These are phyloP conservation scores for Solanum appendiculatum DNA, from an alignment of 257 asterid species.

Conservation along the genomic window DNA sequence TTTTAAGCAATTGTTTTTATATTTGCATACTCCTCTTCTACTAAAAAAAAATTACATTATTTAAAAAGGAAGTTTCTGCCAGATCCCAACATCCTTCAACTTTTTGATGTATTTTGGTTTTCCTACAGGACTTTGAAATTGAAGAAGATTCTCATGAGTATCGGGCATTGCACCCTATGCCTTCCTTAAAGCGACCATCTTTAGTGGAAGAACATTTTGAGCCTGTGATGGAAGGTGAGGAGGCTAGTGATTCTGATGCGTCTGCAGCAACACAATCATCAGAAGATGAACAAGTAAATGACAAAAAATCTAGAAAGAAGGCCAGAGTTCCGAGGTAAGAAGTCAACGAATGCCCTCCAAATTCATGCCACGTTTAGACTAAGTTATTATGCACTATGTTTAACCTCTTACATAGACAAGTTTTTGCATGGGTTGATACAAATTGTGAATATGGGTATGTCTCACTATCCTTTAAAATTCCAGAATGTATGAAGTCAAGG, in stretches of 20 bases:
- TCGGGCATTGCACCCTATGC: constrained; percentile 65
- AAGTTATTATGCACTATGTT: not conserved
- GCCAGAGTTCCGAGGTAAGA: constrained; percentile 55
- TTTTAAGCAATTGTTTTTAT: not conserved
- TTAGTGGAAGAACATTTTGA: constrained; percentile 83
- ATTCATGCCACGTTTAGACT: not conserved
- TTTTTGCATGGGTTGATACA: not conserved
- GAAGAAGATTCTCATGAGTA: constrained; percentile 67
- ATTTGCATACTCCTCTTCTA: not conserved
- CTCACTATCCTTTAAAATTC: not conserved
- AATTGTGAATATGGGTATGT: not conserved
- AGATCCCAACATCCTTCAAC: not conserved
- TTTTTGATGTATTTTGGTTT: not conserved
- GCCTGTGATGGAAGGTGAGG: constrained; percentile 48
- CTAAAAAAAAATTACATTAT: not conserved
- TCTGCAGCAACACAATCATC: constrained; percentile 28
- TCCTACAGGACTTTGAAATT: constrained; percentile 72
- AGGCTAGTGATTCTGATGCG: constrained; percentile 49
- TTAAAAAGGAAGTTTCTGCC: not conserved
- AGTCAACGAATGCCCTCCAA: not conserved
- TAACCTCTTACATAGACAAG: not conserved
- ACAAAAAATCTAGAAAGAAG: constrained; percentile 25
- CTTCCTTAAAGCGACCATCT: constrained; percentile 48
- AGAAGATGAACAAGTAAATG: constrained; percentile 55
- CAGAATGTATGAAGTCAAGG: constrained; percentile 91